Percentiles rank a stretch among this genome's conserved stretches.
phyloP scores from a whole-genome alignment of 176 grass and related monocot species.

The Rhynchospora tenuis region DNA sequence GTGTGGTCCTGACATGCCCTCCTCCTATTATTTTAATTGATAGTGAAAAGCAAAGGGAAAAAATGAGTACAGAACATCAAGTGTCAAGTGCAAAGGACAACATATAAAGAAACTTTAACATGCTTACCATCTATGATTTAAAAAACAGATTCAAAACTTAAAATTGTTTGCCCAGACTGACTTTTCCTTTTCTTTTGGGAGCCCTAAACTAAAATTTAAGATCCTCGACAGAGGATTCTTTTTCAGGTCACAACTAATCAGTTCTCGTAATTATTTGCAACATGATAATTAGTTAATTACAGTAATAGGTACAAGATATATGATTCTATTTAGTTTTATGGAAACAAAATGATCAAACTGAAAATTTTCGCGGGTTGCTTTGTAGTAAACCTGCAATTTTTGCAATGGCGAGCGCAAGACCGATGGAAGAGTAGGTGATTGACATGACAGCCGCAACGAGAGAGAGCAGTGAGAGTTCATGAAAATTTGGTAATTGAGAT shows the following conservation, averaged over 20 bases:
- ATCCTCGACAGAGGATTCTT: not conserved
- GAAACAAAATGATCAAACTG: not conserved
- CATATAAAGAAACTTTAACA: not conserved
- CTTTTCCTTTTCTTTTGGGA: not conserved
- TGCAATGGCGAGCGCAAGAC: constrained; percentile 77
- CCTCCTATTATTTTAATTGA: constrained; percentile 38
- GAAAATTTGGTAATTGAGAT: constrained; percentile 86
- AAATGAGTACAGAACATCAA: not conserved
- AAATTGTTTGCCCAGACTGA: not conserved
- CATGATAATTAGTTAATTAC: not conserved
- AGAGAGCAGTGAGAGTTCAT: constrained; percentile 90
- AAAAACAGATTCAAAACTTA: not conserved
- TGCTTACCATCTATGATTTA: not conserved
- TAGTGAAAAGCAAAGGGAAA: not conserved
- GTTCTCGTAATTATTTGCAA: not conserved
- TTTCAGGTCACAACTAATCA: not conserved
- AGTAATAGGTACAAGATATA: not conserved
- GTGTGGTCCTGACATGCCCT: constrained; percentile 40
- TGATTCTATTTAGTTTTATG: not conserved
- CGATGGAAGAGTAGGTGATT: constrained; percentile 63
- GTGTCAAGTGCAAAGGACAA: not conserved
- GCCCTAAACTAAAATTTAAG: not conserved
- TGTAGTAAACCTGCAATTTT: constrained; percentile 57
- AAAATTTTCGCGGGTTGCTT: not conserved
- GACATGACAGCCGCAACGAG: constrained; percentile 89